These are phyloP conservation scores for Fusarium virguliforme DNA, from an alignment of 2,329 filamentous ascomycete species.

Conservation along the genomic window DNA sequence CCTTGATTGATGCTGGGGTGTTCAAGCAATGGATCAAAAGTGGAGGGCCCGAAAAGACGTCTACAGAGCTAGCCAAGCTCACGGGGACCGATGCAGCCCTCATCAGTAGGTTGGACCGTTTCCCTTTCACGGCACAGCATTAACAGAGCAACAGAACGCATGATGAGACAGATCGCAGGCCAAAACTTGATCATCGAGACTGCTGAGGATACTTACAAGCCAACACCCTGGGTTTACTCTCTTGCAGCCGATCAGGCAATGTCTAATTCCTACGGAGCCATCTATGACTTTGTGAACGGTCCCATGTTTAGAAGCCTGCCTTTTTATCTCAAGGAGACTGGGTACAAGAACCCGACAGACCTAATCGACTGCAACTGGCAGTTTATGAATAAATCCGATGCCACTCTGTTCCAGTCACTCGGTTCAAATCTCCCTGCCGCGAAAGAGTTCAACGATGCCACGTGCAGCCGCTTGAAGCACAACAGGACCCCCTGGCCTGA, in stretches of 20 bases:
- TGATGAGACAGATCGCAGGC: conserved; percentile 57
- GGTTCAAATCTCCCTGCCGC: conserved; percentile 51
- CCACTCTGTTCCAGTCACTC: conserved; percentile 55
- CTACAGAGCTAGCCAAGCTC: conserved; percentile 54
- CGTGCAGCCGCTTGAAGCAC: conserved; percentile 59
- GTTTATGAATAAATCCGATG: conserved; percentile 48
- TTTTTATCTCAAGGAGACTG: conserved; percentile 53
- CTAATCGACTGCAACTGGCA: conserved; percentile 55
- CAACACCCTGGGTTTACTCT: conserved; percentile 54
- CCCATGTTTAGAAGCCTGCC: conserved; percentile 55
- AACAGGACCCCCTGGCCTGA: conserved; percentile 59
- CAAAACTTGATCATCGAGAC: conserved; percentile 56
- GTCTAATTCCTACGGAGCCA: conserved; percentile 53
- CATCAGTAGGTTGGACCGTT: conserved; percentile 48
- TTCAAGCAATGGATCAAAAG: conserved; percentile 57
- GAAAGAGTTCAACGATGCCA: conserved; percentile 55
- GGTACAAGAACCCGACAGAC: conserved; percentile 57
- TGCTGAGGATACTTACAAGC: conserved; percentile 54
- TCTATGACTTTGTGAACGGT: conserved; percentile 55
- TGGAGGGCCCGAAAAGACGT: conserved; percentile 52
- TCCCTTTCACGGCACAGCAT: not conserved
- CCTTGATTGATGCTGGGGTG: conserved; percentile 57
- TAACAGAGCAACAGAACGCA: conserved; percentile 46
- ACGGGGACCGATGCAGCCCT: conserved; percentile 54
- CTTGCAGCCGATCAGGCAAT: conserved; percentile 52